Evolutionary conservation across 805 yeast genomes (phyloP).

Genomic region (Lipomyces anomalus): DNA sequence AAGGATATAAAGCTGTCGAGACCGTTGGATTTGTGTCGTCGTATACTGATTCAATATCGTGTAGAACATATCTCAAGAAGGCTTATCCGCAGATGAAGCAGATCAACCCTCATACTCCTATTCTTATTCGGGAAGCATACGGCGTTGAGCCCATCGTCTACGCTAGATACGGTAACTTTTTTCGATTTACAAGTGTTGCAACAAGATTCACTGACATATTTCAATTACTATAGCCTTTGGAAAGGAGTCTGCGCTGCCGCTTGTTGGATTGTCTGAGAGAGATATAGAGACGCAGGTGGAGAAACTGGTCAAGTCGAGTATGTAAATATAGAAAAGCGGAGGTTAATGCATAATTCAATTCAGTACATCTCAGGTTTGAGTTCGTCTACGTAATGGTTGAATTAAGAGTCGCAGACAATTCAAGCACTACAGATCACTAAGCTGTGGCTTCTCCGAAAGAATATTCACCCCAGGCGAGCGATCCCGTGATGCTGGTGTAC

Average conservation of each 20-base stretch:
- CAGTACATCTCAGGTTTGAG: not conserved
- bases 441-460: slow-evolving; percentile 36
- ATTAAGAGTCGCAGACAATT: no score
- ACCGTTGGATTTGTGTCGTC: no score
- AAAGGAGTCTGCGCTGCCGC: slow-evolving; percentile 40
- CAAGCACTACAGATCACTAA: not conserved
- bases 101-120: slow-evolving; percentile 61
- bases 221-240: slow-evolving; percentile 36
- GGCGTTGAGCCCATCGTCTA: slow-evolving; percentile 69
- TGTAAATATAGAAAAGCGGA: no score
- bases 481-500: slow-evolving; percentile 40
- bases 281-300: slow-evolving; percentile 28
- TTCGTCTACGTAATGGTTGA: no score
- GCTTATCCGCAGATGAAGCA: slow-evolving; percentile 62
- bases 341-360: not conserved
- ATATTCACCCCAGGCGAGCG: slow-evolving; percentile 70
- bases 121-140: slow-evolving; percentile 69
- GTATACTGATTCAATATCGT: no score
- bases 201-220: no score
- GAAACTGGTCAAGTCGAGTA: slow-evolving; percentile 19
- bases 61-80: slow-evolving; percentile 53
- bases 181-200: not conserved
- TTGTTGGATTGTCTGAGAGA: slow-evolving; percentile 33
- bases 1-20: not conserved
- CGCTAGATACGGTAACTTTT: slow-evolving; percentile 53